Conservation (phyloP, 108 stramenopile species). For the Conticribra weissflogii region DNA sequence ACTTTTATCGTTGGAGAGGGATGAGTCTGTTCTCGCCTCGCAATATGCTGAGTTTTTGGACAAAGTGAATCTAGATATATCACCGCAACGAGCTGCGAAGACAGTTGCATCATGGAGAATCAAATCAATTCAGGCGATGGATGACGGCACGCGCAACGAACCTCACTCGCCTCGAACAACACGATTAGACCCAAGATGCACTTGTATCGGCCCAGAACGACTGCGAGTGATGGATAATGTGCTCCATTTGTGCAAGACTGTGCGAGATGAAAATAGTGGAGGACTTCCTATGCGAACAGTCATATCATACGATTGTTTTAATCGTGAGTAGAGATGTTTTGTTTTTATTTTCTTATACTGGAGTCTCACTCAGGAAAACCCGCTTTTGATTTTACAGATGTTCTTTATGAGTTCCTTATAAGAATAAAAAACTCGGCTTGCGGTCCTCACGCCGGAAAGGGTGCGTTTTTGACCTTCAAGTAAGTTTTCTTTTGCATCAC, state of each 20-base stretch:
- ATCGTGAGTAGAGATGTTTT: conserved; percentile 11
- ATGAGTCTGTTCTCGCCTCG: no score
- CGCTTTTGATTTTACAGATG: conserved; percentile 16
- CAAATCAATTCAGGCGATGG: conserved; percentile 5
- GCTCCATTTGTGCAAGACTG: conserved; percentile 21
- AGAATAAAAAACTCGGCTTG: conserved; percentile 26
- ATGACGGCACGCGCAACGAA: neutral
- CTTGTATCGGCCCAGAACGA: conserved; percentile 1
- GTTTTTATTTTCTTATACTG: neutral
- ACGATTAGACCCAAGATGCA: conserved; percentile 8
- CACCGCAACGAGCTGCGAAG: no score
- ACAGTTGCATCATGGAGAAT: conserved; percentile 7
- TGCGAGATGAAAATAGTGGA: conserved; percentile 7
- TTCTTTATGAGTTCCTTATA: conserved; percentile 40
- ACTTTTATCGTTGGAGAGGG: no score
- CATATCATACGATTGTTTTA: conserved; percentile 8
- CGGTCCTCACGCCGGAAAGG: conserved; percentile 29
- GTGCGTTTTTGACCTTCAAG: conserved; percentile 46
- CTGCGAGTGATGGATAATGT: conserved; percentile 20
- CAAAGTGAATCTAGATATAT: no score
- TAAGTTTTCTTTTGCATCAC: conserved; percentile 5
- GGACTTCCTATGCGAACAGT: conserved; percentile 37
- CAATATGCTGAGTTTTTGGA: no score
- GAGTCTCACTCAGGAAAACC: neutral
- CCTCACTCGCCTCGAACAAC: conserved; percentile 1